Percentiles rank a stretch among this genome's conserved stretches.
These are phyloP conservation scores for Zangia roseola DNA, from an alignment of 768 basidiomycete species.

Conservation along the genomic window DNA sequence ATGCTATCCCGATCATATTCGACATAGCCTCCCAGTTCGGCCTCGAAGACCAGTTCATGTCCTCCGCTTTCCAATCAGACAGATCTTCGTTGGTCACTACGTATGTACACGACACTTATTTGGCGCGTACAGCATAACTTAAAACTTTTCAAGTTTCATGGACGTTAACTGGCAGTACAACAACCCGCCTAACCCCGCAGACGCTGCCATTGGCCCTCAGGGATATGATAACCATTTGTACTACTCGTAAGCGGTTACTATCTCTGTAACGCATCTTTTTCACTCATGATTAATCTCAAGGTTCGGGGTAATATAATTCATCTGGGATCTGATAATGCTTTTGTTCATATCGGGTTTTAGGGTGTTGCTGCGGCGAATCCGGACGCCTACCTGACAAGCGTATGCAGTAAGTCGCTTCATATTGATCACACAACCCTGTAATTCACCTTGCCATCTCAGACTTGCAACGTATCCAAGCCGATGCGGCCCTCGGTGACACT, in stretches of 20 bases:
- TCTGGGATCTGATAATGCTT: background rate
- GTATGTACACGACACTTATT: slow-evolving; percentile 25
- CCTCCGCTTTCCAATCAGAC: slow-evolving; percentile 13
- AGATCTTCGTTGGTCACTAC: slow-evolving; percentile 36
- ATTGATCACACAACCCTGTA: background rate
- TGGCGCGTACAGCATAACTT: background rate
- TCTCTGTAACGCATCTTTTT: background rate
- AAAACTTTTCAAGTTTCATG: slow-evolving; percentile 60
- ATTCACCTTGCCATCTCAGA: slow-evolving; percentile 39
- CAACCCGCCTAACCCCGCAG: slow-evolving; percentile 67
- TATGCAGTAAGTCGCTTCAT: slow-evolving; percentile 58
- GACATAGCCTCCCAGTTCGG: slow-evolving; percentile 23
- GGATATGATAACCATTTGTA: slow-evolving; percentile 80
- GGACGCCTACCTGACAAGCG: slow-evolving; percentile 60
- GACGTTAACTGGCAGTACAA: slow-evolving; percentile 76
- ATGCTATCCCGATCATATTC: slow-evolving; percentile 37
- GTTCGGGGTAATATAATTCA: slow-evolving; percentile 49
- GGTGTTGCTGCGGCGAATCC: slow-evolving; percentile 68
- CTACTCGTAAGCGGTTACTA: slow-evolving; percentile 50
- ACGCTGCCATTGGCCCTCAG: slow-evolving; percentile 67
- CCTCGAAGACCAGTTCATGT: slow-evolving; percentile 25
- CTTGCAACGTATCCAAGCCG: slow-evolving; percentile 51
- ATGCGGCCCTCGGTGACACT: slow-evolving; percentile 42
- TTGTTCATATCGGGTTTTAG: slow-evolving; percentile 32
- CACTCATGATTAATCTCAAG: slow-evolving; percentile 32